Conservation (phyloP, 805 yeast species). For the Wickerhamiella kurtzmanii region DNA sequence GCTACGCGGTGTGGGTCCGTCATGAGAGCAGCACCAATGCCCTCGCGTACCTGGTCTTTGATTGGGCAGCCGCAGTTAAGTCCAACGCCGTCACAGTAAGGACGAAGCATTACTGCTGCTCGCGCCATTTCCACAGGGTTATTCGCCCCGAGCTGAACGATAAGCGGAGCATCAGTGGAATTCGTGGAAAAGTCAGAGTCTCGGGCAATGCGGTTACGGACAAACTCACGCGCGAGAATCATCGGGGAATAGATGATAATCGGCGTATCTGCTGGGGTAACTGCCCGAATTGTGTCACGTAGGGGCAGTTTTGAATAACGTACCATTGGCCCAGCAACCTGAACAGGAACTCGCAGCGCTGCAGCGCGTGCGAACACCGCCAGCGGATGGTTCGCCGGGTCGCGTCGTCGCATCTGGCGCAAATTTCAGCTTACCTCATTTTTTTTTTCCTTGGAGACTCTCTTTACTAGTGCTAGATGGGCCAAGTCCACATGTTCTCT, state of each 20-base stretch:
- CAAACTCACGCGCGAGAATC: constrained; percentile 93
- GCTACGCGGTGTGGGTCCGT: constrained; percentile 67
- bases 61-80: constrained; percentile 97
- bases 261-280: constrained; percentile 39
- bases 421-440: not conserved
- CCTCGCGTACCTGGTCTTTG: constrained; percentile 85
- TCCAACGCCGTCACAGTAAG: constrained; percentile 87
- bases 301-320: constrained; percentile 90
- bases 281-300: constrained; percentile 62
- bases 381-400: constrained; percentile 39
- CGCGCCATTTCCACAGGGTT: constrained; percentile 68
- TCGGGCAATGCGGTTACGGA: constrained; percentile 68
- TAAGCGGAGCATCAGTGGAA: constrained; percentile 49
- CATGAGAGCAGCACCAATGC: constrained; percentile 95
- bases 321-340: constrained; percentile 90
- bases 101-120: constrained; percentile 79
- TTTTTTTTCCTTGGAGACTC: not conserved
- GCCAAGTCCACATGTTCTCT: too few species aligned
- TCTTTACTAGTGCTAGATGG: not conserved
- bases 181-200: constrained; percentile 76
- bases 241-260: constrained; percentile 80
- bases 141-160: constrained; percentile 85
- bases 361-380: constrained; percentile 37
- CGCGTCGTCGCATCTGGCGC: constrained; percentile 22
- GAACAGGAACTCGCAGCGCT: constrained; percentile 40